Evolutionary conservation across 202 grass and related monocot genomes (phyloP), one percentile per base, ranked within the genome.

Genomic region (Eragrostis tef): DNA sequence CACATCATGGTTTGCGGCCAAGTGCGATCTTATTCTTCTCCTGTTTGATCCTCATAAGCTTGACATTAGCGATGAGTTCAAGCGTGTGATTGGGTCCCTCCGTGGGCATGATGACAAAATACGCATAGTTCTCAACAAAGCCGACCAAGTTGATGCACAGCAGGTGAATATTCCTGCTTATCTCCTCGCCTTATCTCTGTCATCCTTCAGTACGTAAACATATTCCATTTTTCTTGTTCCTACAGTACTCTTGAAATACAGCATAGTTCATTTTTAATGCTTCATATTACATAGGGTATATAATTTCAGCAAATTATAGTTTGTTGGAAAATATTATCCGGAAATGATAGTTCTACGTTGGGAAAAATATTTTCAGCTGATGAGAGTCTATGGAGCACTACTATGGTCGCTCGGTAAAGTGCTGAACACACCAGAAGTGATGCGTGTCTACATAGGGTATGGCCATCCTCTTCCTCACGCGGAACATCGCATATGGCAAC

Each of bases 11-110:
- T 98, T 98, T 88, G 95, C 90, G 21, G 90, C 92, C 20, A 98
- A 98, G 86, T 94, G 92, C 34, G 95, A 98, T 73, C 95, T 98
- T 87, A 98, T 98, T 79, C 95, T 98, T 88, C 92, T 98, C 52
- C 77, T 94, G 45, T 98, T 98, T 90, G 95, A 98, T 82, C 92
- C 92, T 61, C 92, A 98, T 75, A 98, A 98, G 64, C 90, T 98
- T 62, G 95, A 94, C 82, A 88, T 98, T 58, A 98, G 90, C 13
- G 92, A 98, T 87, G 95, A 98, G 77, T 98, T 98, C 78, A 98
- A 98, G 67, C 82, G 90, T 73, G 92, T 98, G 41, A 98, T 98
- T 7, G 86, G 87, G 76, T 98, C 92, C 73, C 77, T 98, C 50
- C 90, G 88, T 67, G 95, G 92, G 6, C 92, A 95, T 83, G 92